Conservation (phyloP, 1,139 yeast genomes). For the Trichomonascaceae sp. region DNA sequence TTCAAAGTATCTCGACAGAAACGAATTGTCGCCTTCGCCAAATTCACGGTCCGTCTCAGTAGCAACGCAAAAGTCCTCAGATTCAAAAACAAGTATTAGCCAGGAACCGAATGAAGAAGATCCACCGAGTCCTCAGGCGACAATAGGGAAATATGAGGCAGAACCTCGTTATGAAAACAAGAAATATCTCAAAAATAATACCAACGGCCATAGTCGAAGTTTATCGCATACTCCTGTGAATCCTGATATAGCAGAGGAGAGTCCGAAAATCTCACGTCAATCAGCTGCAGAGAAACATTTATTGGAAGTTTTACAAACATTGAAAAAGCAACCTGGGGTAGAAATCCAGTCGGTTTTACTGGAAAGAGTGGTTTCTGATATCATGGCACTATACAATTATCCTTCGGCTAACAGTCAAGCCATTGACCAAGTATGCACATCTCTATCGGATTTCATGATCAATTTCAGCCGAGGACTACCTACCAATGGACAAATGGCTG, state of each 20-base stretch:
- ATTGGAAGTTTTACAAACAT: conserved; percentile 20
- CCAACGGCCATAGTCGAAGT: neutral
- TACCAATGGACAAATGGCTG: neutral
- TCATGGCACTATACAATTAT: conserved; percentile 19
- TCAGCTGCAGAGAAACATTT: conserved; percentile 25
- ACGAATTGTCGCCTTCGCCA: neutral
- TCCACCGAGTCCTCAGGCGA: neutral
- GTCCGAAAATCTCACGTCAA: conserved; percentile 16
- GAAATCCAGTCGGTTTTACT: conserved; percentile 22
- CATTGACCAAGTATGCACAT: conserved; percentile 24
- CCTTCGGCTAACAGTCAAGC: conserved; percentile 10
- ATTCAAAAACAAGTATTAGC: neutral
- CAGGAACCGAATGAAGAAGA: neutral
- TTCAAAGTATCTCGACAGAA: neutral
- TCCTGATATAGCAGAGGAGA: neutral
- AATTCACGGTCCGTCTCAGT: neutral
- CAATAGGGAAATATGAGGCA: neutral
- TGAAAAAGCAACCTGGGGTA: conserved; percentile 15
- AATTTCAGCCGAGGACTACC: conserved; percentile 12
- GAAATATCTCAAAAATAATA: neutral
- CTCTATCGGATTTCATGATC: conserved; percentile 24
- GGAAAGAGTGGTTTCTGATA: conserved; percentile 25
- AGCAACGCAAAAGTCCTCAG: neutral
- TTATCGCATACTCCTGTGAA: neutral
- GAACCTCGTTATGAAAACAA: neutral